A percentile compares a stretch with the other conserved stretches of the same genome.
phyloP scores from a whole-genome alignment of 345 rosid genomes.

The Cardamine resedifolia region DNA sequence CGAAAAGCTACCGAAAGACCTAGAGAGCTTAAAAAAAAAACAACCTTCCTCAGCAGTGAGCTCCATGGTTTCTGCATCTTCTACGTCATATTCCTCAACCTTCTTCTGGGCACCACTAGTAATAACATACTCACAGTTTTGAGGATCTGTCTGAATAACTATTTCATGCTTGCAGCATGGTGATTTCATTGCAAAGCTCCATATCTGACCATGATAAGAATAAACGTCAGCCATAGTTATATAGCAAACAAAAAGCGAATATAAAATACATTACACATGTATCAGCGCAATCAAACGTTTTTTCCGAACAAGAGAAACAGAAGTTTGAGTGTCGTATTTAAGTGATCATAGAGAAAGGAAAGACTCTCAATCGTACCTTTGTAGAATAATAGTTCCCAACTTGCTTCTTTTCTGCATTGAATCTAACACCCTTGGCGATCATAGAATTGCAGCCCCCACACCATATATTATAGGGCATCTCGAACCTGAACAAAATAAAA shows the following conservation, averaged over 20 bases:
- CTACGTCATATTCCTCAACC: slow-evolving; percentile 81
- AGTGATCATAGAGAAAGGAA: slow-evolving; percentile 1
- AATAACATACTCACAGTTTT: slow-evolving; percentile 87
- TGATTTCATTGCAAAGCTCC: slow-evolving; percentile 96
- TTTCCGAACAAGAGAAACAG: background rate
- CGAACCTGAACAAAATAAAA: slow-evolving; percentile 58
- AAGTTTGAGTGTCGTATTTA: background rate
- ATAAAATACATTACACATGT: background rate
- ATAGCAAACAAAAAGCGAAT: background rate
- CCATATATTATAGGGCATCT: slow-evolving; percentile 96
- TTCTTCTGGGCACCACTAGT: slow-evolving; percentile 87
- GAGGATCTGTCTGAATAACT: slow-evolving; percentile 94
- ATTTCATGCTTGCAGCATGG: slow-evolving; percentile 94
- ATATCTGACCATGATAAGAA: slow-evolving; percentile 60
- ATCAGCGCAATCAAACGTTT: background rate
- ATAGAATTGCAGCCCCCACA: slow-evolving; percentile 96
- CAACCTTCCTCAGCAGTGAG: slow-evolving; percentile 96
- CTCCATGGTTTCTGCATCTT: slow-evolving; percentile 91
- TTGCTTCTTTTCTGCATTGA: slow-evolving; percentile 98
- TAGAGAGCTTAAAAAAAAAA: slow-evolving; percentile 18
- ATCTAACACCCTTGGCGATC: slow-evolving; percentile 98
- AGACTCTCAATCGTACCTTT: slow-evolving; percentile 51
- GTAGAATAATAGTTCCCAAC: slow-evolving; percentile 97
- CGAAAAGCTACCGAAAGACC: background rate
- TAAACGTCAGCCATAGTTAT: background rate